Conservation (phyloP, 2,329 filamentous ascomycete species). For the Raffaelea deltoideospora region DNA sequence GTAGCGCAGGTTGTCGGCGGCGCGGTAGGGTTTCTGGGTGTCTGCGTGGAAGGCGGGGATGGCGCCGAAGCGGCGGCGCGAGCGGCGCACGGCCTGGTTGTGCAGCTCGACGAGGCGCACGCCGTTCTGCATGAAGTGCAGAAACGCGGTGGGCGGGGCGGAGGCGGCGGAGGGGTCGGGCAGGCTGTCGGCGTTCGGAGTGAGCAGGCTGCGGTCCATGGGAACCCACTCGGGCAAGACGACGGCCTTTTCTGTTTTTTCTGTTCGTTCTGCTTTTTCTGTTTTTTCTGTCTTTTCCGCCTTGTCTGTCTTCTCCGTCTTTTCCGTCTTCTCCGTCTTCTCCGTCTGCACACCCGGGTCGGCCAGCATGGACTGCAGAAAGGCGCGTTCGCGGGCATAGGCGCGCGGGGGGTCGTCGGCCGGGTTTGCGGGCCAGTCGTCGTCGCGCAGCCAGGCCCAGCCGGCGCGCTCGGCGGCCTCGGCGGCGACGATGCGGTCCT, state of each 20-base stretch:
- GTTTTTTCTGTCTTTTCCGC: background rate
- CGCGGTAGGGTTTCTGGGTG: constrained; percentile 84
- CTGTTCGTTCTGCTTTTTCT: background rate
- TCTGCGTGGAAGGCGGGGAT: constrained; percentile 87
- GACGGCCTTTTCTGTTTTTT: constrained; percentile 22
- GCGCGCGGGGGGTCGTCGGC: constrained; percentile 34
- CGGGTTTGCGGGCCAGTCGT: constrained; percentile 46
- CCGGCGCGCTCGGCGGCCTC: constrained; percentile 55
- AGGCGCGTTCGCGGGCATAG: constrained; percentile 64
- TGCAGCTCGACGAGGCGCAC: constrained; percentile 73
- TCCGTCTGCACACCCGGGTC: constrained; percentile 14
- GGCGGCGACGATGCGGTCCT: constrained; percentile 60
- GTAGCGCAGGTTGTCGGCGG: constrained; percentile 83
- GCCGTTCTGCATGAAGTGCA: constrained; percentile 61
- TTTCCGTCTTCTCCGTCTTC: background rate
- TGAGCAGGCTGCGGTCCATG: constrained; percentile 23
- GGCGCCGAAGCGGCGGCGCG: constrained; percentile 71
- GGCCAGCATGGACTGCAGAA: constrained; percentile 55
- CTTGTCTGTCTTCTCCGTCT: background rate
- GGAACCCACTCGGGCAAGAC: constrained; percentile 55
- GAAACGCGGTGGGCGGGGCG: constrained; percentile 54
- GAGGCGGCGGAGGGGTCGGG: constrained; percentile 13
- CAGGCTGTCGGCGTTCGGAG: constrained; percentile 8
- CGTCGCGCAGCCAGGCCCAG: constrained; percentile 64
- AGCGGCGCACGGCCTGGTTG: constrained; percentile 76